Evolutionary conservation across 106 monocot genomes (phyloP), one percentile per base, ranked within the genome.

Genomic region (Xerophyta viscosa): DNA sequence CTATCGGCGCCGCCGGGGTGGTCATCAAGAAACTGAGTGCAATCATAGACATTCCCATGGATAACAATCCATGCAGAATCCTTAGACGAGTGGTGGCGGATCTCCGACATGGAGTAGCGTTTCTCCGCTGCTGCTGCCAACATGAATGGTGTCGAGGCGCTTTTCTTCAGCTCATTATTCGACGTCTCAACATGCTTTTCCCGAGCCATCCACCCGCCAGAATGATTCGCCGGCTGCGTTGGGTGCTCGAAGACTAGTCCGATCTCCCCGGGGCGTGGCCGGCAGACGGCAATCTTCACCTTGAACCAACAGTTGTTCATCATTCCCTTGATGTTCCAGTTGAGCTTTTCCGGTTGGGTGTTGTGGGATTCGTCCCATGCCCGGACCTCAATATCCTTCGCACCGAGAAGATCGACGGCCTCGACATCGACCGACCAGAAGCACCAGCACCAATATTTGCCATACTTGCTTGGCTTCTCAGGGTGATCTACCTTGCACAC

Each of bases 371-470:
- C 81, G 55, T 96, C 94, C 85, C 89, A 96, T 0, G 89, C 94
- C 2, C 94, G 75, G 28, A 96, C 94, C 20, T 84, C 84, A n/a
- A 88, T 52, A 19, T 76, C 88, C 37, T 89, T 81, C 50, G 88
- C 66, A 2, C 71, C 67, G 41, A 96, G 65, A 31, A 96, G 62
- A 51, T 78, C 78, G 17, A 73, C 46, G 26, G 71, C 59, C 44
- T 89, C 81, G 1, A 96, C 66, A 0, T 85, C 68, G 27, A 89
- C 39, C 9, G 75, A 84, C 94, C 94, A 96, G 71, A 96, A 96
- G 63, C 94, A 89, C 94, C 94, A 96, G 74, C 94, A 96, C 94
- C 94, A 96, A 62, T 85, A 96, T 54, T 79, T 84, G n/a, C 94
- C 94, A 41, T 85, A 85, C 72, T 79, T 82, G 68, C 57, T 96